These are phyloP conservation scores for Phytophthora nicotianae DNA, from an alignment of 352 stramenopile genomes.

Conservation along the genomic window DNA sequence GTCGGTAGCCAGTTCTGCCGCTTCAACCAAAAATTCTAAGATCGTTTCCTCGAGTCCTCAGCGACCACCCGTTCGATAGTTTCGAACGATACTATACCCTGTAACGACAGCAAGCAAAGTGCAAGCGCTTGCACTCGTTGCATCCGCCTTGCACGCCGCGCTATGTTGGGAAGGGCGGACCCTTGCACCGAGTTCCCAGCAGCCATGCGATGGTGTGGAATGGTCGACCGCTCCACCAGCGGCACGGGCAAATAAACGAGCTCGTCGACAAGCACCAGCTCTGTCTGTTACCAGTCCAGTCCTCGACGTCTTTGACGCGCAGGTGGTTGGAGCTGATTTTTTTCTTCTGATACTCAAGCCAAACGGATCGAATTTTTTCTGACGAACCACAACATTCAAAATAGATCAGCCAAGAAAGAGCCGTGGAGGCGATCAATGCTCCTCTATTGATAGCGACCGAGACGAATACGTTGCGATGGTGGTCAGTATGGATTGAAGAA, in stretches of 20 bases:
- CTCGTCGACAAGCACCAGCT: neutral
- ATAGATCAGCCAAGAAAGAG: slow-evolving; percentile 26
- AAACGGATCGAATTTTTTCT: slow-evolving; percentile 23
- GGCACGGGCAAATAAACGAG: slow-evolving; percentile 1
- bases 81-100: slow-evolving; percentile 5
- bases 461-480: neutral
- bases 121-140: slow-evolving; percentile 4
- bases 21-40: slow-evolving; percentile 34
- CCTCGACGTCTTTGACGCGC: slow-evolving; percentile 2
- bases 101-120: slow-evolving; percentile 4
- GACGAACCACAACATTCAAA: slow-evolving; percentile 9
- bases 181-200: slow-evolving; percentile 18
- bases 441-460: slow-evolving; percentile 16
- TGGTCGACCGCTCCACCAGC: slow-evolving; percentile 9
- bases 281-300: neutral
- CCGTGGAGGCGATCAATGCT: neutral
- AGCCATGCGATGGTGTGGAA: slow-evolving; percentile 25
- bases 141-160: slow-evolving; percentile 3
- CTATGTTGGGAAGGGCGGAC: slow-evolving; percentile 10
- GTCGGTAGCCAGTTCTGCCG: slow-evolving; percentile 21
- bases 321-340: slow-evolving; percentile 15
- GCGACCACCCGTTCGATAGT: slow-evolving; percentile 16
- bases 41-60: slow-evolving; percentile 12
- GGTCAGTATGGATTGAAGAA: slow-evolving; percentile 12
- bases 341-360: slow-evolving; percentile 13